Conservation (phyloP, 768 basidiomycete genomes). For the Leccinum uliginosum region DNA sequence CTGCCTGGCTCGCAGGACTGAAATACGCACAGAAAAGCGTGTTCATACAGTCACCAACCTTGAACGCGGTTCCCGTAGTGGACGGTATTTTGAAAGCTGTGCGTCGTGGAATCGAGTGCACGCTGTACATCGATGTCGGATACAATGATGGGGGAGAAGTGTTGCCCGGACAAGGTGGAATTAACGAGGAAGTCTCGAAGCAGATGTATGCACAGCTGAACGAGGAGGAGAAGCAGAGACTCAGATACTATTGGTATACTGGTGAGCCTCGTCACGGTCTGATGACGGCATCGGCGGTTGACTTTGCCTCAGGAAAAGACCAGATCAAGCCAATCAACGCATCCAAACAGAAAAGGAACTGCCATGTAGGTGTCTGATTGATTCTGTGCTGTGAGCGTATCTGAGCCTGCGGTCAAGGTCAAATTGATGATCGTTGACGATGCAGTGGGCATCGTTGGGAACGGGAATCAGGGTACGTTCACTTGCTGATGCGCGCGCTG, state of each 20-base stretch:
- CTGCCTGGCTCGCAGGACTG: slow-evolving; percentile 64
- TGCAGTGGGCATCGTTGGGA: slow-evolving; percentile 61
- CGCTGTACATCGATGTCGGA: slow-evolving; percentile 56
- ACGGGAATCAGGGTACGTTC: slow-evolving; percentile 58
- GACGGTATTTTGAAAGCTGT: slow-evolving; percentile 57
- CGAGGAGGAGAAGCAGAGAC: slow-evolving; percentile 40
- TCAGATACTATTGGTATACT: slow-evolving; percentile 56
- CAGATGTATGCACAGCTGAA: slow-evolving; percentile 51
- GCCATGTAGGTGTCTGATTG: slow-evolving; percentile 43
- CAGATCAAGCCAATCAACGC: slow-evolving; percentile 63
- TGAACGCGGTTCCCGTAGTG: slow-evolving; percentile 63
- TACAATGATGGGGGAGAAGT: slow-evolving; percentile 57
- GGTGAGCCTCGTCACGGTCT: slow-evolving; percentile 13
- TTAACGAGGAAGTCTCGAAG: slow-evolving; percentile 64
- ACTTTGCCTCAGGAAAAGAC: slow-evolving; percentile 45
- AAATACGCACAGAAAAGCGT: slow-evolving; percentile 54
- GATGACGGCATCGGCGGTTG: background rate
- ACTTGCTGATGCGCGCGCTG: background rate
- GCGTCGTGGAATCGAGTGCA: slow-evolving; percentile 55
- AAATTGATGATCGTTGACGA: slow-evolving; percentile 68
- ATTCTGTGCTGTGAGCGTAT: background rate
- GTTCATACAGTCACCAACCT: slow-evolving; percentile 74
- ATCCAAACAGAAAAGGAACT: slow-evolving; percentile 62
- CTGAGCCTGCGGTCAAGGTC: slow-evolving; percentile 30
- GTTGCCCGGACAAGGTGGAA: slow-evolving; percentile 66